These are phyloP conservation scores for Abelmoschus esculentus DNA, from an alignment of 345 rosid species.

Conservation along the genomic window DNA sequence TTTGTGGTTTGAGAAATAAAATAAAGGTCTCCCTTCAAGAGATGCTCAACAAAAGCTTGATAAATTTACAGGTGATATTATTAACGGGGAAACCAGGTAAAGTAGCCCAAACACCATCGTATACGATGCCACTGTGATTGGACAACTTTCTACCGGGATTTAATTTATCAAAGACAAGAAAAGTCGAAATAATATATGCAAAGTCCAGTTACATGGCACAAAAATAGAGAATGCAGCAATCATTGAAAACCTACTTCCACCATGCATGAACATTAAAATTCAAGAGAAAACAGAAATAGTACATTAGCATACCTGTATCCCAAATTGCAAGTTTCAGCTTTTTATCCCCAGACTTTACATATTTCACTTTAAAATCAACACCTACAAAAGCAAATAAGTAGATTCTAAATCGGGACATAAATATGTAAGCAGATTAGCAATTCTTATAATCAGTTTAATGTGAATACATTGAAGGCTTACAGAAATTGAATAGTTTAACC, in stretches of 20 bases:
- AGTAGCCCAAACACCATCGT: background rate
- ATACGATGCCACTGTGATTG: background rate
- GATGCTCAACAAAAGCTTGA: background rate
- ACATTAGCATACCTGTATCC: slow-evolving; percentile 60
- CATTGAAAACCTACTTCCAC: background rate
- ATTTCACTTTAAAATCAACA: slow-evolving; percentile 90
- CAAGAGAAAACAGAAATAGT: background rate
- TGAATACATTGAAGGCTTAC: background rate
- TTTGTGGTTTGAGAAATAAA: background rate
- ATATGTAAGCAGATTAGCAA: background rate
- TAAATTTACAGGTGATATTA: background rate
- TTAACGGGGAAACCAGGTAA: background rate
- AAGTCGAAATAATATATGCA: background rate
- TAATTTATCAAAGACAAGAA: background rate
- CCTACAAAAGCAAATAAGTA: slow-evolving; percentile 29
- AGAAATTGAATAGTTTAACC: background rate
- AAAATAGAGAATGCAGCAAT: background rate
- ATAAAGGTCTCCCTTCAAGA: background rate
- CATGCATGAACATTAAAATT: background rate
- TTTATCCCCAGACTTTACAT: slow-evolving; percentile 63
- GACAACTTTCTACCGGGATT: background rate
- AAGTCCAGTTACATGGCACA: background rate
- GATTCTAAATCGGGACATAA: background rate
- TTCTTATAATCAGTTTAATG: background rate
- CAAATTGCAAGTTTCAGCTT: slow-evolving; percentile 92